Evolutionary conservation across 352 stramenopile species (phyloP).

Genomic region (Bremia lactucae): DNA sequence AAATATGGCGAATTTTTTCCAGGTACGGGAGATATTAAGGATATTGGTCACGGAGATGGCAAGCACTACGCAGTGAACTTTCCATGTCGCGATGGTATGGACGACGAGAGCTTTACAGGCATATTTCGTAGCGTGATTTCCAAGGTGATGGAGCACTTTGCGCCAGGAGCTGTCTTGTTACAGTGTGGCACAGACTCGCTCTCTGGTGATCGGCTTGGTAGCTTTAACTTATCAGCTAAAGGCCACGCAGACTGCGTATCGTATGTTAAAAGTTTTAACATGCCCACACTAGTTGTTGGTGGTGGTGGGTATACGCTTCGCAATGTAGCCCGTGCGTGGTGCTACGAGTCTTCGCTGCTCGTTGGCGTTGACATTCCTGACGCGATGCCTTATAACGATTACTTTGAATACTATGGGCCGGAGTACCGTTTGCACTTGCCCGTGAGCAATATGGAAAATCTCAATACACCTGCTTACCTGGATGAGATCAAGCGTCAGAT

Average conservation of each 20-base stretch:
- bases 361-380: slow-evolving; percentile 87
- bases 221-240: slow-evolving; percentile 97
- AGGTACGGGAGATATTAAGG: slow-evolving; percentile 87
- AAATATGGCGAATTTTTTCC: slow-evolving; percentile 99
- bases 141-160: slow-evolving; percentile 96
- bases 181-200: slow-evolving; percentile 98
- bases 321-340: slow-evolving; percentile 91
- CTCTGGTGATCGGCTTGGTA: slow-evolving; percentile 95
- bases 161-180: slow-evolving; percentile 93
- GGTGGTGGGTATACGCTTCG: slow-evolving; percentile 96
- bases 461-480: slow-evolving; percentile 91
- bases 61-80: slow-evolving; percentile 99
- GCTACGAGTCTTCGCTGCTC: slow-evolving; percentile 95
- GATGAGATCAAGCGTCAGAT: slow-evolving; percentile 84
- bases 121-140: slow-evolving; percentile 89
- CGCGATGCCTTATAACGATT: slow-evolving; percentile 99
- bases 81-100: slow-evolving; percentile 96
- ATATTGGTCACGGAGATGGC: slow-evolving; percentile 81
- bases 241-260: slow-evolving; percentile 94
- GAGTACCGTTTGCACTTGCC: slow-evolving; percentile 97
- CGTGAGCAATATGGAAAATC: slow-evolving; percentile 93
- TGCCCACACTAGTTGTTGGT: slow-evolving; percentile 94
- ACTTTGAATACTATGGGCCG: slow-evolving; percentile 99
- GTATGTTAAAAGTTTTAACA: slow-evolving; percentile 94
- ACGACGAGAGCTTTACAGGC: slow-evolving; percentile 91